Conservation (phyloP, 2,329 filamentous ascomycete genomes). For the Chrysosporium keratinophilum region DNA sequence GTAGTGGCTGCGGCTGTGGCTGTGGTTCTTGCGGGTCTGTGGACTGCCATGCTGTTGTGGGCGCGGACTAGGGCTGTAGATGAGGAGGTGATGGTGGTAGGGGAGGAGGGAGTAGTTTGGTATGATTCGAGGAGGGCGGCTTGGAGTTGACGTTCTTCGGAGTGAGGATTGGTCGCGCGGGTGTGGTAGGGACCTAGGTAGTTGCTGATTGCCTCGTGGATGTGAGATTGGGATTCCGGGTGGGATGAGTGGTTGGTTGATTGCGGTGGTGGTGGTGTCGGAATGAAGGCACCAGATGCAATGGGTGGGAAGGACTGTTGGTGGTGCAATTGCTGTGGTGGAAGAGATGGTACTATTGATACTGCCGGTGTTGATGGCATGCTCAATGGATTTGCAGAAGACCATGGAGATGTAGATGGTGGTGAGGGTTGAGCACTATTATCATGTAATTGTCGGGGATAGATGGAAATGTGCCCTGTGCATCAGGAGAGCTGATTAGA, state of each 20-base stretch:
- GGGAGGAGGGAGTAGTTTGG: not conserved
- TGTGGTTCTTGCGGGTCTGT: not conserved
- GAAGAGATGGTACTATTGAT: not conserved
- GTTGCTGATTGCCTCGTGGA: not conserved
- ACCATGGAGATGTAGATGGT: not conserved
- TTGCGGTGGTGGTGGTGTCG: not conserved
- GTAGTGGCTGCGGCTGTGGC: not conserved
- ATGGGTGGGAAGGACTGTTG: not conserved
- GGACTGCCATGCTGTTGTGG: not conserved
- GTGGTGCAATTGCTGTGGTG: not conserved
- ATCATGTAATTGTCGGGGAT: not conserved
- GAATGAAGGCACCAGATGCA: not conserved
- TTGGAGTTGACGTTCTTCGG: conserved; percentile 2
- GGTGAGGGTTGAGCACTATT: not conserved
- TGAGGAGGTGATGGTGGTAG: not conserved
- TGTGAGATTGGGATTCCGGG: not conserved
- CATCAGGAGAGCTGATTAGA: not conserved
- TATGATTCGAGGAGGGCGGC: conserved; percentile 3
- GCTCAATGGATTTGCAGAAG: not conserved
- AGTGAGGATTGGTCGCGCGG: not conserved
- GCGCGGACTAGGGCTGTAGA: not conserved
- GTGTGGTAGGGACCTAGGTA: not conserved
- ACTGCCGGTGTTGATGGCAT: not conserved
- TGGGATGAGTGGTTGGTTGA: not conserved
- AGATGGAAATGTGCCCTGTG: not conserved